Percentiles rank a stretch among this genome's conserved stretches.
These are phyloP conservation scores for Kodamaea nitidulidarum DNA, from an alignment of 805 yeast species.

Conservation along the genomic window DNA sequence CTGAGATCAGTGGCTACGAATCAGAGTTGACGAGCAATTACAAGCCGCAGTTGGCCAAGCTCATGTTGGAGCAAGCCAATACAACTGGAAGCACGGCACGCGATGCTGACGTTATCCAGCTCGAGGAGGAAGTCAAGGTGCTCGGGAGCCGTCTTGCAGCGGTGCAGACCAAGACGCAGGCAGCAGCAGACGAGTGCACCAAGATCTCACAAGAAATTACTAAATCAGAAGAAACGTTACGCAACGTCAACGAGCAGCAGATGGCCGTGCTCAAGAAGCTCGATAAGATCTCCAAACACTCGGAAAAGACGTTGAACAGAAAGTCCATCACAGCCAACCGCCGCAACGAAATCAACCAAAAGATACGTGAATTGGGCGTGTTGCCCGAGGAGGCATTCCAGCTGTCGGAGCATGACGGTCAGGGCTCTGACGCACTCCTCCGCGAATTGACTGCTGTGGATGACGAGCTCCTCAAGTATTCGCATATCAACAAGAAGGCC, in stretches of 20 bases:
- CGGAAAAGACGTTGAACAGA: conserved; percentile 62
- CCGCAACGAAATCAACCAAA: conserved; percentile 67
- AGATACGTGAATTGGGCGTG: conserved; percentile 80
- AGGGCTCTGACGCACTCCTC: conserved; percentile 51
- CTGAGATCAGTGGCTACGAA: conserved; percentile 43
- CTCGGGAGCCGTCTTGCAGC: conserved; percentile 24
- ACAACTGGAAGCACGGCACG: too few relatives aligned
- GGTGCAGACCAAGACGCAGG: conserved; percentile 24
- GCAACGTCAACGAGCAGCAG: conserved; percentile 56
- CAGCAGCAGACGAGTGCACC: conserved; percentile 24
- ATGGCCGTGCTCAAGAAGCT: conserved; percentile 48
- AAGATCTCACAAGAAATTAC: conserved; percentile 27
- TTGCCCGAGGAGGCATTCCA: conserved; percentile 81
- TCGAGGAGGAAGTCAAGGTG: conserved; percentile 23
- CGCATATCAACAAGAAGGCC: conserved; percentile 86
- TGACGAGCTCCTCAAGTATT: conserved; percentile 55
- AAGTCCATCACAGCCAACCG: conserved; percentile 57
- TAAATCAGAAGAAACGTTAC: conserved; percentile 37
- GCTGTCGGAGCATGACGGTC: conserved; percentile 32
- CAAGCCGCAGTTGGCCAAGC: conserved; percentile 41
- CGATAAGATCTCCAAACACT: conserved; percentile 56
- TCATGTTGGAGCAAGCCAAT: conserved; percentile 4
- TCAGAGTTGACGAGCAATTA: conserved; percentile 59
- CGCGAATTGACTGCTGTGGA: conserved; percentile 50
- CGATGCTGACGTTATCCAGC: conserved; percentile 11